phyloP scores from a whole-genome alignment of 305 asterid genomes.

The Euphrasia arctica region DNA sequence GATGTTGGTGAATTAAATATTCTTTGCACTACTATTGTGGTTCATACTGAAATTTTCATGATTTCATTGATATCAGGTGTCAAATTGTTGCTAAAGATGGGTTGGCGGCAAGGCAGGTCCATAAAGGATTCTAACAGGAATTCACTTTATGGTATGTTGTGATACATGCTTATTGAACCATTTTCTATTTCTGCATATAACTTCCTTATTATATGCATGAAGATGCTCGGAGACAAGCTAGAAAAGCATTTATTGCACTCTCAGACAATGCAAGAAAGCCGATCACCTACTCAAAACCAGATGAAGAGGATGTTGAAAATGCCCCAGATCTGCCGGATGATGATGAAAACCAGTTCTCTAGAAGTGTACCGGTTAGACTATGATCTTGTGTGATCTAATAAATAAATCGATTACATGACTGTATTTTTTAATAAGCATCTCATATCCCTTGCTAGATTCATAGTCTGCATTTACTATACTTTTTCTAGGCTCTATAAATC shows the following conservation, averaged over 20 bases:
- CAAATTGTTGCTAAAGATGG: conserved; percentile 86
- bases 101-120: conserved; percentile 93
- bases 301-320: conserved; percentile 43
- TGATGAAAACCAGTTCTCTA: conserved; percentile 44
- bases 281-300: conserved; percentile 33
- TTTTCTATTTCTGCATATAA: conserved; percentile 24
- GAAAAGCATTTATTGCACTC: conserved; percentile 72
- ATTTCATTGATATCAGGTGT: conserved; percentile 52
- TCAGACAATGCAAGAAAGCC: conserved; percentile 38
- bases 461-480: conserved; percentile 14
- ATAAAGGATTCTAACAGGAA: conserved; percentile 59
- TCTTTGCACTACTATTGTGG: conserved; percentile 22
- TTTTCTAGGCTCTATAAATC: not conserved
- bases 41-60: conserved; percentile 21
- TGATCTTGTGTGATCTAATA: conserved; percentile 20
- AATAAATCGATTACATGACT: conserved; percentile 14
- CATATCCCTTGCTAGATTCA: conserved; percentile 3
- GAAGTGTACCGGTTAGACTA: conserved; percentile 63
- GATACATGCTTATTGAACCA: conserved; percentile 13
- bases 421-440: conserved; percentile 17
- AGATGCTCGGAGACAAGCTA: conserved; percentile 80
- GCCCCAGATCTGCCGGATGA: conserved; percentile 37
- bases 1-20: conserved; percentile 16
- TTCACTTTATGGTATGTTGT: conserved; percentile 55
- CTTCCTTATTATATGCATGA: conserved; percentile 30